Conservation (phyloP, 257 asterid species). For the Solanum bulbocastanum region DNA sequence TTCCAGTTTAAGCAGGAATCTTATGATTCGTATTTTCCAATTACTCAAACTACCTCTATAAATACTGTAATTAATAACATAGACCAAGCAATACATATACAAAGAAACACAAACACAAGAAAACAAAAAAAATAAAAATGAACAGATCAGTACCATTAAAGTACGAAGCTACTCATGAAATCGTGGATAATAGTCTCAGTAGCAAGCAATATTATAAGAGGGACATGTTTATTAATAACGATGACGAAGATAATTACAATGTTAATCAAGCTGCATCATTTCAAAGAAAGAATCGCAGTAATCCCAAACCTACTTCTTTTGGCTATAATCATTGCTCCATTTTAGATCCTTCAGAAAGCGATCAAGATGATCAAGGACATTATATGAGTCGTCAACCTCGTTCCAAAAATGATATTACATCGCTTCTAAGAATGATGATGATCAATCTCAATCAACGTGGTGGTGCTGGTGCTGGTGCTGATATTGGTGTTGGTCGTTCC, state of each 20-base stretch:
- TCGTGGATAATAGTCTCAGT: background rate
- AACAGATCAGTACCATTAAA: background rate
- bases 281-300: background rate
- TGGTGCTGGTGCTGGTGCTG: background rate
- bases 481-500: background rate
- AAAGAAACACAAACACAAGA: background rate
- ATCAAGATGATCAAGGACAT: background rate
- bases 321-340: background rate
- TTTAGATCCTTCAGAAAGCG: background rate
- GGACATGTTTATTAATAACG: background rate
- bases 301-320: background rate
- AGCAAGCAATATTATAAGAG: background rate
- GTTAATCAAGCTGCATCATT: too few species aligned
- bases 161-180: accelerated
- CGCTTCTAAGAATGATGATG: background rate
- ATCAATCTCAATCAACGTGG: background rate
- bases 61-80: background rate
- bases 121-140: background rate
- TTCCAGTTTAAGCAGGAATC: background rate
- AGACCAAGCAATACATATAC: background rate
- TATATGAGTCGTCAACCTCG: background rate
- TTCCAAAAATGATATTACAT: background rate
- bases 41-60: background rate
- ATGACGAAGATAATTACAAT: background rate
- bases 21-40: background rate